These are phyloP conservation scores for Lyophyllum semitale DNA, from an alignment of 768 basidiomycete genomes.

Conservation along the genomic window DNA sequence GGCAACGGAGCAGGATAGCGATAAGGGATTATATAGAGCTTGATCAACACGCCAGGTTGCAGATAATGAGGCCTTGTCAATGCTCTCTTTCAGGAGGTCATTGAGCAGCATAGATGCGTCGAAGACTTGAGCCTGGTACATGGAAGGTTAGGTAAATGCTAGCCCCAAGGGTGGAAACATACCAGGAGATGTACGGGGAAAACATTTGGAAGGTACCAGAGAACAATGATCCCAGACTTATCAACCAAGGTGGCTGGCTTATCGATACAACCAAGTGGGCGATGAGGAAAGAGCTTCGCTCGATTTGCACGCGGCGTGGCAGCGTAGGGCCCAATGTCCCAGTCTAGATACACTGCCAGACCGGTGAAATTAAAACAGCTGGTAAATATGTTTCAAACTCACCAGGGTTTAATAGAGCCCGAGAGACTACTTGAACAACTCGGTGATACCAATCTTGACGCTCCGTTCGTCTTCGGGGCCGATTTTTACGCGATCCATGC, in stretches of 20 bases:
- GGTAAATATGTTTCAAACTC: too few relatives aligned
- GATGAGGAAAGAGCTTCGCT: neutral
- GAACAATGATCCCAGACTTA: neutral
- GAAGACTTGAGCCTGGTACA: neutral
- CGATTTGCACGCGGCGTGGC: neutral
- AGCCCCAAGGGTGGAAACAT: neutral
- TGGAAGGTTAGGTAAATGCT: neutral
- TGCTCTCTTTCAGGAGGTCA: conserved; percentile 5
- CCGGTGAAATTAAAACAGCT: too few relatives aligned
- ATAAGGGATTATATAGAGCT: neutral
- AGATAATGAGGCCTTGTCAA: neutral
- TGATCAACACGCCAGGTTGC: neutral
- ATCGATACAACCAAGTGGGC: neutral
- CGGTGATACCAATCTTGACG: too few relatives aligned
- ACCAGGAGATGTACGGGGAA: neutral
- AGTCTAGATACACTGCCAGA: neutral
- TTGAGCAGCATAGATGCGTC: neutral
- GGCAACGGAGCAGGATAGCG: neutral
- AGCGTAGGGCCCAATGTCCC: neutral
- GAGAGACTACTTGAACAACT: too few relatives aligned
- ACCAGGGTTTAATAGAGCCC: too few relatives aligned
- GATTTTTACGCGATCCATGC: too few relatives aligned
- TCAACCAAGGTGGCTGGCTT: neutral
- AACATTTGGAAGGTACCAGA: neutral
- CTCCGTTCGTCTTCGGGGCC: too few relatives aligned